Evolutionary conservation across 2,329 filamentous ascomycete species (phyloP).

Genomic region (Westerdykella aurantiaca): DNA sequence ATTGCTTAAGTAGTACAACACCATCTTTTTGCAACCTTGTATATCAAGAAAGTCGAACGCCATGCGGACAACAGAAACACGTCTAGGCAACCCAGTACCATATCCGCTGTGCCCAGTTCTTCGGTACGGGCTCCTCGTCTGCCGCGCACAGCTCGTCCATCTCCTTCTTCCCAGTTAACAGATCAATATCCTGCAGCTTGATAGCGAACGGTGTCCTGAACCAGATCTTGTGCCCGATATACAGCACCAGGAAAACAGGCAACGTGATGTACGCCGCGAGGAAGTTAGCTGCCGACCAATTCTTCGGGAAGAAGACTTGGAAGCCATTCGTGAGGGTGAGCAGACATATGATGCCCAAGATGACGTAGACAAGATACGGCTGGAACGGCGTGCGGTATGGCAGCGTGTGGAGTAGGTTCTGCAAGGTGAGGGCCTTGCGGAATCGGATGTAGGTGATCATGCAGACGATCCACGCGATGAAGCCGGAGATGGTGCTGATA

Average conservation of each 20-base stretch:
- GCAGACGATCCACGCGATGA: slow-evolving; percentile 52
- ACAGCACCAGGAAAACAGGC: slow-evolving; percentile 32
- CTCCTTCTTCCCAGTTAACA: slow-evolving; percentile 30
- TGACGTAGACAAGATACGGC: slow-evolving; percentile 53
- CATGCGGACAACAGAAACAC: too few species aligned
- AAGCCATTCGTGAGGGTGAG: slow-evolving; percentile 34
- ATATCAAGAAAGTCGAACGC: too few species aligned
- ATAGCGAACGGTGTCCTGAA: slow-evolving; percentile 26
- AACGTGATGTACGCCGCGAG: slow-evolving; percentile 47
- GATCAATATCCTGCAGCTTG: slow-evolving; percentile 26
- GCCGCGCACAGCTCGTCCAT: slow-evolving; percentile 33
- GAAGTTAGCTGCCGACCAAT: slow-evolving; percentile 46
- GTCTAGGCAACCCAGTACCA: slow-evolving; percentile 36
- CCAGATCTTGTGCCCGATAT: slow-evolving; percentile 31
- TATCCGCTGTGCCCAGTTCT: slow-evolving; percentile 28
- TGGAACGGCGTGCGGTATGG: slow-evolving; percentile 47
- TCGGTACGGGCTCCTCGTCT: slow-evolving; percentile 30
- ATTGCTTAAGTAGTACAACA: too few species aligned
- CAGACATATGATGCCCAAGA: slow-evolving; percentile 46
- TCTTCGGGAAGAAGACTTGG: slow-evolving; percentile 50
- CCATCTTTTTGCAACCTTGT: too few species aligned
- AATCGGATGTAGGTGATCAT: slow-evolving; percentile 58
- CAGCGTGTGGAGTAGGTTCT: slow-evolving; percentile 52
- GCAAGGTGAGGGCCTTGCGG: slow-evolving; percentile 41
- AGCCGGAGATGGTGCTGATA: slow-evolving; percentile 55